These are phyloP conservation scores for Daldinia grandis DNA, from an alignment of 495 filamentous ascomycete species.

Conservation along the genomic window DNA sequence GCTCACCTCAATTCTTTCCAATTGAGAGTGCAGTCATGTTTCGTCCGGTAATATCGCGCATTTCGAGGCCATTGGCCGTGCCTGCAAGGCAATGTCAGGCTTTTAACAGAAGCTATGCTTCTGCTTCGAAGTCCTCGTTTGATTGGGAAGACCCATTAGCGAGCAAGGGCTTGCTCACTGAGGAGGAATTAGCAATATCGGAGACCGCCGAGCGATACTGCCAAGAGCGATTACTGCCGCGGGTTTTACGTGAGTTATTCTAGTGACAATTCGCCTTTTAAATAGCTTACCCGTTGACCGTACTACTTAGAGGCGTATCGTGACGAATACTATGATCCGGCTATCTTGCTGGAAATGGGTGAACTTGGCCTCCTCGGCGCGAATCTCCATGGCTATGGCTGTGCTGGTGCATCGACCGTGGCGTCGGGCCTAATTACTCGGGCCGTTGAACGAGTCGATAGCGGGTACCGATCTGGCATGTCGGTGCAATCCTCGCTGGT, in stretches of 20 bases:
- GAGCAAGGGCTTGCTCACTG: slow-evolving; percentile 76
- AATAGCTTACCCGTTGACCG: slow-evolving; percentile 21
- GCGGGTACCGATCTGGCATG: slow-evolving; percentile 94
- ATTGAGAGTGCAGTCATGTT: slow-evolving; percentile 42
- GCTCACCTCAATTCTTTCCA: slow-evolving; percentile 25
- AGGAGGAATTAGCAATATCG: slow-evolving; percentile 88
- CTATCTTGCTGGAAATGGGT: slow-evolving; percentile 94
- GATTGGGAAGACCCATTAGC: slow-evolving; percentile 92
- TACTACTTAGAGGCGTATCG: slow-evolving; percentile 82
- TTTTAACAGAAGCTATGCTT: slow-evolving; percentile 48
- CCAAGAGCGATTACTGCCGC: slow-evolving; percentile 84
- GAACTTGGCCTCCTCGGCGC: slow-evolving; percentile 91
- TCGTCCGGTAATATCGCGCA: slow-evolving; percentile 36
- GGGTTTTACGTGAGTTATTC: slow-evolving; percentile 78
- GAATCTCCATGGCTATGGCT: slow-evolving; percentile 90
- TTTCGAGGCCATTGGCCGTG: slow-evolving; percentile 24
- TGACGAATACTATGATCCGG: slow-evolving; percentile 88
- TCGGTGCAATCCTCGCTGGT: slow-evolving; percentile 93
- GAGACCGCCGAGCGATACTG: slow-evolving; percentile 92
- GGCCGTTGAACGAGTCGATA: slow-evolving; percentile 95
- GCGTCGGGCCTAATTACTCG: slow-evolving; percentile 93
- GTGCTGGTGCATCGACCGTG: slow-evolving; percentile 91
- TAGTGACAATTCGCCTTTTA: slow-evolving; percentile 2
- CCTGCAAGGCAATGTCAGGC: slow-evolving; percentile 13
- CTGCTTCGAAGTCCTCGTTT: slow-evolving; percentile 64